Evolutionary conservation across 2,329 filamentous ascomycete species (phyloP).

Genomic region (Diplodia scrobiculata): DNA sequence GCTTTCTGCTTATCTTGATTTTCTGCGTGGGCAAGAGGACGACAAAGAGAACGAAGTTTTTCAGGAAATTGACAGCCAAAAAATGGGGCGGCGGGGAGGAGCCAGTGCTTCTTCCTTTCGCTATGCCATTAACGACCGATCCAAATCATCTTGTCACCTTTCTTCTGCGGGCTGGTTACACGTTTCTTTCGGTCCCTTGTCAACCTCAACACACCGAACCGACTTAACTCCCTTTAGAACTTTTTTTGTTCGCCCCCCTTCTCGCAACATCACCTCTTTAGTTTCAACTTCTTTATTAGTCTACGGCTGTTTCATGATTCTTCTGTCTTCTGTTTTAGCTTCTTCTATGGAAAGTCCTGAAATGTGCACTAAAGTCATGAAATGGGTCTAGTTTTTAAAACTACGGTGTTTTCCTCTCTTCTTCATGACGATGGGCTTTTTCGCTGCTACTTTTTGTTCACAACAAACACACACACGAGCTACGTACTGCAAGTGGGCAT

Average conservation of each 20-base stretch:
- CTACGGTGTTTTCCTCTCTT: not conserved
- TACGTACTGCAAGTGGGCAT: not conserved
- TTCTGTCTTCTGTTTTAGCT: not conserved
- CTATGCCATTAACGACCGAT: constrained; percentile 18
- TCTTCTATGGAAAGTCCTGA: constrained; percentile 10
- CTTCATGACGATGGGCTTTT: not conserved
- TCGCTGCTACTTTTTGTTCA: not conserved
- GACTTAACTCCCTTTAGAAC: constrained; percentile 8
- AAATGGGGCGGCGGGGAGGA: constrained; percentile 23
- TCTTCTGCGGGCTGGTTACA: constrained; percentile 1
- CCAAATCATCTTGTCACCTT: constrained; percentile 16
- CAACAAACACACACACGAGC: not conserved
- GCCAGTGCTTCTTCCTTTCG: constrained; percentile 14
- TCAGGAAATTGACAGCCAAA: constrained; percentile 22
- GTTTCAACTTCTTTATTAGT: constrained; percentile 3
- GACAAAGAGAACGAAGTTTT: constrained; percentile 6
- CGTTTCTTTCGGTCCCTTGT: not conserved
- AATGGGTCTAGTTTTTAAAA: constrained; percentile 10
- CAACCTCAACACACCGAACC: not conserved
- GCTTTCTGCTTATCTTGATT: constrained; percentile 11
- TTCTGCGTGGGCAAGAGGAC: constrained; percentile 23
- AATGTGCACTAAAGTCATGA: constrained; percentile 20
- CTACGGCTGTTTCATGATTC: not conserved
- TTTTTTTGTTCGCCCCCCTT: not conserved
- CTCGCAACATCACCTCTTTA: not conserved